Conservation (phyloP, 768 basidiomycete genomes). For the Mycena indigotica region DNA sequence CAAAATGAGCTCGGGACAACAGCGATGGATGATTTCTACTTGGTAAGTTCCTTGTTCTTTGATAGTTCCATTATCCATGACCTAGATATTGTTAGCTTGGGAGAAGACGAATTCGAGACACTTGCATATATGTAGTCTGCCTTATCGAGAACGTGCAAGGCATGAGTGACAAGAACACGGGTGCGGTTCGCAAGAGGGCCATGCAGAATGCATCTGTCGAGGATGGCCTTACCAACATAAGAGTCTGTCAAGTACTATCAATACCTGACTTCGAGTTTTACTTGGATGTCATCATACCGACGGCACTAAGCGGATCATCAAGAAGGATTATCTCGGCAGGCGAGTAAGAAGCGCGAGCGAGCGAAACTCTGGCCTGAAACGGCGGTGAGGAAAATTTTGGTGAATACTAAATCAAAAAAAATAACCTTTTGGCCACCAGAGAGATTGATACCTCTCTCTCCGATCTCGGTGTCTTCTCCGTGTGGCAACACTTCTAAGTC, state of each 20-base stretch:
- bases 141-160: slow-evolving; percentile 58
- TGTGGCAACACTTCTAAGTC: slow-evolving; percentile 74
- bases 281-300: too few species aligned
- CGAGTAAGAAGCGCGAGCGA: slow-evolving; percentile 79
- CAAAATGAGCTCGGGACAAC: slow-evolving; percentile 1
- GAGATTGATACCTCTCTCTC: slow-evolving; percentile 75
- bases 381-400: too few species aligned
- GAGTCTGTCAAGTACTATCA: too few species aligned
- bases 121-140: slow-evolving; percentile 59
- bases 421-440: slow-evolving; percentile 47
- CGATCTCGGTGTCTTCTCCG: slow-evolving; percentile 71
- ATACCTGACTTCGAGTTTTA: too few species aligned
- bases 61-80: slow-evolving; percentile 61
- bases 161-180: slow-evolving; percentile 63
- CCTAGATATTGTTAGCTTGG: slow-evolving; percentile 7
- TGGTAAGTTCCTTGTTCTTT: slow-evolving; percentile 64
- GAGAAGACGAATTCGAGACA: neutral
- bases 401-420: slow-evolving; percentile 14
- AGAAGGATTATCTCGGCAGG: slow-evolving; percentile 72
- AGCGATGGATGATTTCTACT: slow-evolving; percentile 32
- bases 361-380: slow-evolving; percentile 66
- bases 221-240: slow-evolving; percentile 67
- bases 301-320: slow-evolving; percentile 81
- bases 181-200: slow-evolving; percentile 58
- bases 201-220: slow-evolving; percentile 60